Evolutionary conservation across 2,329 filamentous ascomycete genomes (phyloP), one percentile per base, ranked within the genome.

Genomic region (Colletotrichum shisoi): DNA sequence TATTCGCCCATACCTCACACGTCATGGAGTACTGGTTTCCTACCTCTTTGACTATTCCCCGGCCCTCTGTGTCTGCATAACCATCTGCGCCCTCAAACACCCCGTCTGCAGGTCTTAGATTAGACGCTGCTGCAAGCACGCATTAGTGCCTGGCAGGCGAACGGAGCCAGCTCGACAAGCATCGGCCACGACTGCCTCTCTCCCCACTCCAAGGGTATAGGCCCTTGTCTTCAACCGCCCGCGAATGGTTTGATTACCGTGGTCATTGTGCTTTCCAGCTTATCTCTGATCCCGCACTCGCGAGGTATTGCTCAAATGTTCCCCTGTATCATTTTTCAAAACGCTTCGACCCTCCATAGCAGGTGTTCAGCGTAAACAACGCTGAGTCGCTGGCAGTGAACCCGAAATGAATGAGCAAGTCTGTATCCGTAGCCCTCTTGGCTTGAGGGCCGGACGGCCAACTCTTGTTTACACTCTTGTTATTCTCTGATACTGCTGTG

Each of bases 61-160:
- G 8, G 19, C 63, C 49, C 51, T 34, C 27, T 27, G 21, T 17
- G 15, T 24, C 13, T 24, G 40, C 21, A 24, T 5, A 48, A n/a
- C 15, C 40, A 48, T 42, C n/a, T 31, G 37, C 40, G 49, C 44
- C 42, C 19, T 27, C 17, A 3, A 49, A 24, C 13, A 31, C 37
- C 9, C 31, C 34, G 52, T 19, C 44, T 57, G 58, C 63, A 66
- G 45, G 63, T 66, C 52, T 66, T 52, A 39, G 58, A 52, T 44
- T 34, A 39, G 24, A 45, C 39, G 40, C 45, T 15, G 57, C 63
- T 62, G 57, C 57, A 45, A 66, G 40, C 31, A 60, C 19, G 31
- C 40, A 21, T 9, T 27, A 13, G 57, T 66, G 51, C 37, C 63
- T 57, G 58, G 63, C 63, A 62, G 62, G 52, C 39, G 37, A 49